A percentile compares a stretch with the other conserved stretches of the same genome.
Evolutionary conservation across 140 eudicot species (phyloP).

Genomic region (Anethum foeniculum): DNA sequence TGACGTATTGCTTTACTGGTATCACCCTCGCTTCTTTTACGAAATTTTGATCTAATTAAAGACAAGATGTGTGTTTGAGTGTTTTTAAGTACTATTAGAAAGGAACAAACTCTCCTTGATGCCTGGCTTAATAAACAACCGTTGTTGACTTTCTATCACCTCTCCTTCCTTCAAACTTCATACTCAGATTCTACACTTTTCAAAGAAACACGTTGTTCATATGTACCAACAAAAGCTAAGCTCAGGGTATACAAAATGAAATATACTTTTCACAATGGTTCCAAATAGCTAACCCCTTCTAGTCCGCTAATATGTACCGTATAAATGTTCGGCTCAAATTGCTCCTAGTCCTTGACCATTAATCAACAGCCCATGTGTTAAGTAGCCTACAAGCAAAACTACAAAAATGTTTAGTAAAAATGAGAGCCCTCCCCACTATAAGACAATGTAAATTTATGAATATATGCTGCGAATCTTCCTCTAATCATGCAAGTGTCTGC

Average conservation of each 20-base stretch:
- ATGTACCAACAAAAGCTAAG: neutral
- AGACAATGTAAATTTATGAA: slow-evolving; percentile 31
- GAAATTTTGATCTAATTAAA: too few species aligned
- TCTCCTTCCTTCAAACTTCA: neutral
- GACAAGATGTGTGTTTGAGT: too few species aligned
- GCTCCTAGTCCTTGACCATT: slow-evolving; percentile 20
- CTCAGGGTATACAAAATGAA: neutral
- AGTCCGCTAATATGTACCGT: slow-evolving; percentile 6
- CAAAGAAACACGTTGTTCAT: slow-evolving; percentile 2
- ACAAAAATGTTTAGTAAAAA: neutral
- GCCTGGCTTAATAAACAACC: neutral
- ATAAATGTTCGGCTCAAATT: slow-evolving; percentile 32
- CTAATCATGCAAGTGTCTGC: neutral
- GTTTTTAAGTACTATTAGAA: too few species aligned
- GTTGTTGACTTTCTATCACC: neutral
- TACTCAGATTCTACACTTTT: neutral
- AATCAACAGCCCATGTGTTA: slow-evolving; percentile 1
- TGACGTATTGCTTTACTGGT: too few species aligned
- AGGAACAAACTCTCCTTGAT: neutral
- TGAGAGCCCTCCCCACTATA: neutral
- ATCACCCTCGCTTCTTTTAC: too few species aligned
- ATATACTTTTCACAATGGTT: neutral
- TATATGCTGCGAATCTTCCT: slow-evolving; percentile 12
- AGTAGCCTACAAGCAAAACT: slow-evolving; percentile 20
- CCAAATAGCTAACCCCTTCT: slow-evolving; percentile 9